Evolutionary conservation across 2,329 filamentous ascomycete genomes (phyloP), one percentile per base, ranked within the genome.

Genomic region (Xylaria sp.): DNA sequence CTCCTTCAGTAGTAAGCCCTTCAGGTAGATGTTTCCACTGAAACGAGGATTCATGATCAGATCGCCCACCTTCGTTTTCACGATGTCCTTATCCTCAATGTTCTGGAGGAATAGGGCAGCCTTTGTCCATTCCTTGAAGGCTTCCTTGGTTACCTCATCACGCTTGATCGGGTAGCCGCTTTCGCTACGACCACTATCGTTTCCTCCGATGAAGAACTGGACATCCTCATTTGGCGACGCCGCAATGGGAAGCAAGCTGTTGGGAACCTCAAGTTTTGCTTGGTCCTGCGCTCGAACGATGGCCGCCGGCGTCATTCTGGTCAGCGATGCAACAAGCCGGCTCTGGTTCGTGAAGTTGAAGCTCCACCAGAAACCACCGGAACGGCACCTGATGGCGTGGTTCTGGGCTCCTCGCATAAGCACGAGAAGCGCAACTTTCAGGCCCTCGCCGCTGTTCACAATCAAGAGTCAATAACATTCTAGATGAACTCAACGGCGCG

Each of bases 371-470:
- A 67, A 66, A 4, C 61, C 57, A 1, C 68, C 66, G 0, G 66
- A 61, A 11, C 44, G 38, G 48, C 65, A 72, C 2, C 55, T 50
- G 3, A 72, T 52, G 9, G 29, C 41, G 44, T 71, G 67, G 29
- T 71, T 69, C 37, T 52, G 54, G 9, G 34, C 48, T 1, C 43
- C 44, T 24, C 70, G 59, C 60, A 71, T 47, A 2, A 73, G 49
- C n/a, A 64, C 59, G 9, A 71, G 51, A n/a, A 69, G 44, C 3
- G 68, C 65, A n/a, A 68, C 34, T 40, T 70, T 69, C 29, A 72
- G 58, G 2, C 71, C 68, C 29, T 71, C 67, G 8, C 69, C 69
- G 22, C 24, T 26, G 9, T 26, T 6, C 6, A 26, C 5, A 26
- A 26, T 6, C 9, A n/a, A 9, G 24, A 26, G 24, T 26, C 24